These are phyloP conservation scores for Fistulinella staudtii DNA, from an alignment of 1,284 basidiomycete genomes.

Conservation along the genomic window DNA sequence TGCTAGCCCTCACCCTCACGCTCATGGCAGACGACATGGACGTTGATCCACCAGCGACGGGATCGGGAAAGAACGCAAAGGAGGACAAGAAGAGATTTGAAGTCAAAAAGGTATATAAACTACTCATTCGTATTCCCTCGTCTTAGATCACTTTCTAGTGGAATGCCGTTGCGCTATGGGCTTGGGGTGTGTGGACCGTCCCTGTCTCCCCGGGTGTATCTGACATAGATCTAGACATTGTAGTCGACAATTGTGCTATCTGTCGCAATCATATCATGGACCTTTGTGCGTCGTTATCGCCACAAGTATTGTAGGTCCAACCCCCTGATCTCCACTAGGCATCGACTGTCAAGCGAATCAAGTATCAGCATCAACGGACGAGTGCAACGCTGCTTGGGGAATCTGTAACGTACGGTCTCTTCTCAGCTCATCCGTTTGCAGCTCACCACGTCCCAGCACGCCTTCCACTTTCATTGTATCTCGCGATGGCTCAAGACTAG, in stretches of 20 bases:
- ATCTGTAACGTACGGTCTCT: conserved; percentile 84
- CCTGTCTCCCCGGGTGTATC: conserved; percentile 1
- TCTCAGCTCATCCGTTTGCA: neutral
- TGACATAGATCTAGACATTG: conserved; percentile 64
- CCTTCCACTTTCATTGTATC: conserved; percentile 99
- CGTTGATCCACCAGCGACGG: conserved; percentile 56
- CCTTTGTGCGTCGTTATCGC: conserved; percentile 64
- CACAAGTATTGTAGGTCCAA: conserved; percentile 3
- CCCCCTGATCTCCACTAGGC: conserved; percentile 47
- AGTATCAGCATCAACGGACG: conserved; percentile 92
- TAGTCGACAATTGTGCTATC: conserved; percentile 95
- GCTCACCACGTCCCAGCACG: conserved; percentile 63
- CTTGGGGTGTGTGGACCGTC: conserved; percentile 70
- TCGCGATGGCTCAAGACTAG: conserved; percentile 99
- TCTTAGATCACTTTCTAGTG: conserved; percentile 54
- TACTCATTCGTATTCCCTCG: conserved; percentile 6
- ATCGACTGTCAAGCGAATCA: conserved; percentile 99
- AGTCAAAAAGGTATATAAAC: conserved; percentile 82
- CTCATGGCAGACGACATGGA: conserved; percentile 79
- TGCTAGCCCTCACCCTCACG: neutral
- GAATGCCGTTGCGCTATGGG: conserved; percentile 96
- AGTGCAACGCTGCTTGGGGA: conserved; percentile 99
- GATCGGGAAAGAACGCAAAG: conserved; percentile 39
- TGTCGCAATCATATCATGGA: conserved; percentile 99
- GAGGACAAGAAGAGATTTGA: conserved; percentile 81